These are phyloP conservation scores for Strombidium stylifer DNA, from an alignment of 73 alveolate genomes.

Conservation along the genomic window DNA sequence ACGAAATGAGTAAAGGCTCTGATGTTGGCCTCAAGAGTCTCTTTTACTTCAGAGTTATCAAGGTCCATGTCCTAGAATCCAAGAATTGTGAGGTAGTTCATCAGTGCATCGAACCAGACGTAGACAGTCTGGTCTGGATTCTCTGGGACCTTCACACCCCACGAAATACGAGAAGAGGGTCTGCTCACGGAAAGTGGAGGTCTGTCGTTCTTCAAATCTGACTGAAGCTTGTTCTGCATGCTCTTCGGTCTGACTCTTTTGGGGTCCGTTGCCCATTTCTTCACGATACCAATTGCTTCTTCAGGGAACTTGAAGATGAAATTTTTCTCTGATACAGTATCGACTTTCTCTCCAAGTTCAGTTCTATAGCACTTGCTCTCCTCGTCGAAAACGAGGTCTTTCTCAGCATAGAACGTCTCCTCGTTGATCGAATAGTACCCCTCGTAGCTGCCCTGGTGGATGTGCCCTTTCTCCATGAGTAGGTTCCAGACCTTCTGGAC, in stretches of 20 bases:
- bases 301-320: slow-evolving; percentile 8
- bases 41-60: too few species aligned
- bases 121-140: slow-evolving; percentile 60
- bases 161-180: slow-evolving; percentile 53
- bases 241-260: slow-evolving; percentile 26
- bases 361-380: not conserved
- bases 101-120: slow-evolving; percentile 85
- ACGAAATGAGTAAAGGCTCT: slow-evolving; percentile 57
- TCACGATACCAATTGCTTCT: not conserved
- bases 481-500: slow-evolving; percentile 47
- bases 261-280: slow-evolving; percentile 3
- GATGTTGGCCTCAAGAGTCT: too few species aligned
- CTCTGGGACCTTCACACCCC: slow-evolving; percentile 82
- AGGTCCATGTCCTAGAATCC: slow-evolving; percentile 28
- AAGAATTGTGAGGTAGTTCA: slow-evolving; percentile 66
- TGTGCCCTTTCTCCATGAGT: slow-evolving; percentile 36
- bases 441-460: slow-evolving; percentile 42
- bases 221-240: slow-evolving; percentile 30
- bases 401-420: slow-evolving; percentile 46
- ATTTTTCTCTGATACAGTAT: slow-evolving; percentile 18
- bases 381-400: slow-evolving; percentile 33
- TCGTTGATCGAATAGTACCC: slow-evolving; percentile 68
- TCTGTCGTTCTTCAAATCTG: slow-evolving; percentile 33
- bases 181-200: slow-evolving; percentile 63
- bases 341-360: slow-evolving; percentile 13